These are phyloP conservation scores for Candida nanaspora DNA, from an alignment of 805 yeast species.

Conservation along the genomic window DNA sequence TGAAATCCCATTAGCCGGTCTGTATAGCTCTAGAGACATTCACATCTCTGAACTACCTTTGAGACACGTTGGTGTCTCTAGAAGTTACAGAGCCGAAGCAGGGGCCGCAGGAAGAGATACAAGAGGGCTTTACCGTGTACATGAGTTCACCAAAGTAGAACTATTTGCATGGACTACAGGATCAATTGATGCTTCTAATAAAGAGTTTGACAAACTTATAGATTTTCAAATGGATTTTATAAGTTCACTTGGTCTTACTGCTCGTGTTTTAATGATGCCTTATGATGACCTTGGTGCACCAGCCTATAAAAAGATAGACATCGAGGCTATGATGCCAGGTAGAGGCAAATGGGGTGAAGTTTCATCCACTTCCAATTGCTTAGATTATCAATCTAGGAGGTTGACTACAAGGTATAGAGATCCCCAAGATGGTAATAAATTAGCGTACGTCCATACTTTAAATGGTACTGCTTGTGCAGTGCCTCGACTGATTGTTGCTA, in stretches of 20 bases:
- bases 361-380: constrained; percentile 85
- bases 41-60: constrained; percentile 36
- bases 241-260: constrained; percentile 61
- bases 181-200: constrained; percentile 25
- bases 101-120: constrained; percentile 95
- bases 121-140: constrained; percentile 87
- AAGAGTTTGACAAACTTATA: constrained; percentile 53
- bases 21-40: constrained; percentile 38
- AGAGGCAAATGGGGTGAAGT: constrained; percentile 89
- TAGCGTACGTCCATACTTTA: constrained; percentile 67
- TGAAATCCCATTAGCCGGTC: constrained; percentile 87
- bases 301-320: constrained; percentile 84
- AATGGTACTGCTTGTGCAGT: constrained; percentile 97
- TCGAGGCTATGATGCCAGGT: constrained; percentile 99
- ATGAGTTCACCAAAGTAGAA: constrained; percentile 94
- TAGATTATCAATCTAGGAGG: constrained; percentile 85
- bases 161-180: constrained; percentile 66
- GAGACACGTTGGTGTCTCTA: constrained; percentile 69
- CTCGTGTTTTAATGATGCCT: constrained; percentile 84
- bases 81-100: constrained; percentile 93
- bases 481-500: constrained; percentile 83
- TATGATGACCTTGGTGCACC: constrained; percentile 89
- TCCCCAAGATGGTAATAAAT: constrained; percentile 18
- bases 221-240: constrained; percentile 61
- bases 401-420: constrained; percentile 55